Percentiles rank a stretch among this genome's conserved stretches.
Conservation (phyloP, 75 land plant species). For the Larix kaempferi region DNA sequence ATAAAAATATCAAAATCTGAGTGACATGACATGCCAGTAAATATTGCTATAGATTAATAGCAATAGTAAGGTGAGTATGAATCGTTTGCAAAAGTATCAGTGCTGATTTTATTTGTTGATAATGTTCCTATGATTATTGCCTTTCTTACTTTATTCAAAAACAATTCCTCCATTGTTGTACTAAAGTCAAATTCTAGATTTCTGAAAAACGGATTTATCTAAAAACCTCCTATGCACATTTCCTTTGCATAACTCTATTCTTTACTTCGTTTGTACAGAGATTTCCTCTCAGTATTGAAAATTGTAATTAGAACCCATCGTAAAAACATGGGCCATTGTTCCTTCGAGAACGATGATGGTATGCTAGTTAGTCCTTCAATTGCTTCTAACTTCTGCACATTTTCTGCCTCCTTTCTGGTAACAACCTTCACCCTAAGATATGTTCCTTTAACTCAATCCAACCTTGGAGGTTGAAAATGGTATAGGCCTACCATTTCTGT, state of each 20-base stretch:
- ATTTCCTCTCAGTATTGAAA: too few species aligned
- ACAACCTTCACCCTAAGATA: too few species aligned
- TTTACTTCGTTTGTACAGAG: too few species aligned
- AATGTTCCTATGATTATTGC: slow-evolving; percentile 40
- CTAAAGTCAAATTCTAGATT: slow-evolving; percentile 40
- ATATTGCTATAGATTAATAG: slow-evolving; percentile 36
- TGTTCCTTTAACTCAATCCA: too few species aligned
- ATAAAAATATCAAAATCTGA: slow-evolving; percentile 49
- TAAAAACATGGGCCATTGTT: slow-evolving; percentile 24
- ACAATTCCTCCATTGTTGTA: slow-evolving; percentile 28
- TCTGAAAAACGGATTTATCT: slow-evolving; percentile 38
- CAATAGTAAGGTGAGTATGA: slow-evolving; percentile 29
- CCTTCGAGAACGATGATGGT: slow-evolving; percentile 27
- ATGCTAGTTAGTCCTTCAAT: slow-evolving; percentile 11
- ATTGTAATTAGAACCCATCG: slow-evolving; percentile 25
- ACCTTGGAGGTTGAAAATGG: too few species aligned
- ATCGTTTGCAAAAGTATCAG: slow-evolving; percentile 25
- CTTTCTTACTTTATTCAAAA: slow-evolving; percentile 40
- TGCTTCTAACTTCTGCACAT: slow-evolving; percentile 16
- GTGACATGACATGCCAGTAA: slow-evolving; percentile 22
- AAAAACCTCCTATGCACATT: slow-evolving; percentile 47
- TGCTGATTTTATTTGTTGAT: slow-evolving; percentile 6
- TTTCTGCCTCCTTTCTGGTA: slow-evolving; percentile 22
- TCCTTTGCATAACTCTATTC: slow-evolving; percentile 37
- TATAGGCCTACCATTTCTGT: too few species aligned